These are phyloP conservation scores for Cladosporium oxysporum DNA, from an alignment of 2,329 filamentous ascomycete genomes.

Conservation along the genomic window DNA sequence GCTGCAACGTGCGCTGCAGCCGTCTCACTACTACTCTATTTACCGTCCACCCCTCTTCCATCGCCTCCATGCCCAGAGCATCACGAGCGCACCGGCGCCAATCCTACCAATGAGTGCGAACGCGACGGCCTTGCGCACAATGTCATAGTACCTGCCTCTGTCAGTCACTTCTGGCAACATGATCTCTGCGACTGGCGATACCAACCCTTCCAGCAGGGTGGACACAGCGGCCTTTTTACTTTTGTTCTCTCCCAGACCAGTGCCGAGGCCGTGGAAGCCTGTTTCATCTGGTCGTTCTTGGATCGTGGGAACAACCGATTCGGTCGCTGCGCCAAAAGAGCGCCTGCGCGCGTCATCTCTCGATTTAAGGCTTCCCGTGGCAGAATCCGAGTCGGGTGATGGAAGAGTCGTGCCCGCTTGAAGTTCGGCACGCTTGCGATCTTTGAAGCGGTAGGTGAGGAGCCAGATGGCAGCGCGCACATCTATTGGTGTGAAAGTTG, in stretches of 20 bases:
- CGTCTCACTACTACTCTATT: background rate
- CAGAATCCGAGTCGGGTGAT: background rate
- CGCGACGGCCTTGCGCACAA: constrained; percentile 50
- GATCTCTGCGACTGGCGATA: constrained; percentile 27
- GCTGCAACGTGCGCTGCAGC: background rate
- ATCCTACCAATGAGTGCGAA: constrained; percentile 43
- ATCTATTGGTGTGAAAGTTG: constrained; percentile 66
- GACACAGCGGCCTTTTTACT: constrained; percentile 48
- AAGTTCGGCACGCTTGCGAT: constrained; percentile 47
- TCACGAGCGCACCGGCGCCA: constrained; percentile 23
- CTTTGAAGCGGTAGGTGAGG: constrained; percentile 60
- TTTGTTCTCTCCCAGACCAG: constrained; percentile 39
- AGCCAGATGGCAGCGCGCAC: constrained; percentile 61
- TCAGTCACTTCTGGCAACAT: constrained; percentile 35
- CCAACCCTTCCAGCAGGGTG: constrained; percentile 51
- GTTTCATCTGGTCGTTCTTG: constrained; percentile 44
- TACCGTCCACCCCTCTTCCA: constrained; percentile 13
- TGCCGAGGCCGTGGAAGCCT: constrained; percentile 48
- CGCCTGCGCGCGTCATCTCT: constrained; percentile 16
- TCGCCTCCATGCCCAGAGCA: constrained; percentile 21
- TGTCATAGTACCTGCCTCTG: constrained; percentile 49
- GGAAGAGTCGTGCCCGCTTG: constrained; percentile 34
- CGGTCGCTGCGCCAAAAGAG: constrained; percentile 21
- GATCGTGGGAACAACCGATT: constrained; percentile 24
- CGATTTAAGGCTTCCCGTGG: background rate